Conservation (phyloP, 2,329 filamentous ascomycete genomes). For the Ceratocystis cacaofunesta region DNA sequence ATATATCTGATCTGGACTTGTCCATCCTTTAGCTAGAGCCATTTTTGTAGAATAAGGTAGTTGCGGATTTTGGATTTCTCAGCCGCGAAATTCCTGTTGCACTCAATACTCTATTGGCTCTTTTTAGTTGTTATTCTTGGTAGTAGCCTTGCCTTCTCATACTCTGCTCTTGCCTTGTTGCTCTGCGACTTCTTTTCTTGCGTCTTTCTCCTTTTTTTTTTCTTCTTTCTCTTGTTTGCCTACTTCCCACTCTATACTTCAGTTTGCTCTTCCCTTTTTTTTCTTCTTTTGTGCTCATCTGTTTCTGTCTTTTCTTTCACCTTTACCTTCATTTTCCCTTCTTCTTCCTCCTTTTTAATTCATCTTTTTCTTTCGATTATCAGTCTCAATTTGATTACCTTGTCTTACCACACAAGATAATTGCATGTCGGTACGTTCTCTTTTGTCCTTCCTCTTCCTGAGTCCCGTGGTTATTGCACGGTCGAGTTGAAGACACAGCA, state of each 20-base stretch:
- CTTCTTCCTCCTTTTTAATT: neutral
- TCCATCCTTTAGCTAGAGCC: conserved; percentile 8
- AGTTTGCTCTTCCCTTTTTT: neutral
- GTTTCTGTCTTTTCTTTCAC: neutral
- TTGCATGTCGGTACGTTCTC: neutral
- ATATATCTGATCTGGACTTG: conserved; percentile 2
- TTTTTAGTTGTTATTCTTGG: neutral
- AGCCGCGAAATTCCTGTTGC: conserved; percentile 5
- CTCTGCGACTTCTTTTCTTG: neutral
- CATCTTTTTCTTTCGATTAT: neutral
- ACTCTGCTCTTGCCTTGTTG: neutral
- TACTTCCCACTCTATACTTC: neutral
- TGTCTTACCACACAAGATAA: neutral
- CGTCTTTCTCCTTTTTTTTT: neutral
- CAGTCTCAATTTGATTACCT: neutral
- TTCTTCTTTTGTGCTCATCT: neutral
- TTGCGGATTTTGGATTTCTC: neutral
- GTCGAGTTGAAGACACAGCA: neutral
- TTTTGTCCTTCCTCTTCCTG: neutral
- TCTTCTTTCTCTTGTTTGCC: neutral
- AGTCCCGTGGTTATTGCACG: neutral
- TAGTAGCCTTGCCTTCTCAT: neutral
- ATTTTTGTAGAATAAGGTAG: neutral
- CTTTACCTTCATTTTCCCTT: neutral
- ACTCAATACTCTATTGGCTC: conserved; percentile 5